A percentile compares a stretch with the other conserved stretches of the same genome.
phyloP scores from a whole-genome alignment of 2,329 filamentous ascomycete species.

The Sporothrix globosa region DNA sequence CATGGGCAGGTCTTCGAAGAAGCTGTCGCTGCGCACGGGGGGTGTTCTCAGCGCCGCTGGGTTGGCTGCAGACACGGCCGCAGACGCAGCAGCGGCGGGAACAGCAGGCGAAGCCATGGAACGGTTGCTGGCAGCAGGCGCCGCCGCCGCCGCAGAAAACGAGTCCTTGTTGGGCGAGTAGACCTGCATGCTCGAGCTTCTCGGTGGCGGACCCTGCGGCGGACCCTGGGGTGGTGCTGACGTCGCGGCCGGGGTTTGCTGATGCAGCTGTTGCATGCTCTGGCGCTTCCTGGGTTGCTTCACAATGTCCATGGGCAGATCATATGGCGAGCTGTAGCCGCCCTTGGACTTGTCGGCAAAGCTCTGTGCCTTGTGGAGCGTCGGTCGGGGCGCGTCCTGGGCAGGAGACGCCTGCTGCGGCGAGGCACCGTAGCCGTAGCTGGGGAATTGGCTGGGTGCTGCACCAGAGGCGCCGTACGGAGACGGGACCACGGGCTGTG shows the following conservation, averaged over 20 bases:
- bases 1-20: constrained; percentile 78
- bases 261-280: constrained; percentile 60
- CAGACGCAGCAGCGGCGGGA: constrained; percentile 26
- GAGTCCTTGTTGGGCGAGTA: constrained; percentile 30
- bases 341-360: constrained; percentile 90
- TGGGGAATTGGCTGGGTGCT: constrained; percentile 29
- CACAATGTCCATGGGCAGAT: constrained; percentile 86
- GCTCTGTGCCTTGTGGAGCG: constrained; percentile 65
- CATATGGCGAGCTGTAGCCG: constrained; percentile 92
- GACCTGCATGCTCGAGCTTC: constrained; percentile 64
- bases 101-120: constrained; percentile 37
- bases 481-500: constrained; percentile 22
- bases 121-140: constrained; percentile 38
- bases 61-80: neutral
- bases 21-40: constrained; percentile 52
- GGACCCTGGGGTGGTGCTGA: constrained; percentile 47
- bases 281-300: constrained; percentile 66
- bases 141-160: constrained; percentile 33
- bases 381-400: constrained; percentile 38
- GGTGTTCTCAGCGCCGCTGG: constrained; percentile 28
- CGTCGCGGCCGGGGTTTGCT: constrained; percentile 49
- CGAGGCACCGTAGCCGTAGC: constrained; percentile 32
- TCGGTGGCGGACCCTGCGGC: constrained; percentile 51
- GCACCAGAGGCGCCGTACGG: constrained; percentile 19
- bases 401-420: constrained; percentile 34